Base-by-base conservation (phyloP, 2,329 filamentous ascomycete genomes). In the Pestalotiopsis sp. region DNA sequence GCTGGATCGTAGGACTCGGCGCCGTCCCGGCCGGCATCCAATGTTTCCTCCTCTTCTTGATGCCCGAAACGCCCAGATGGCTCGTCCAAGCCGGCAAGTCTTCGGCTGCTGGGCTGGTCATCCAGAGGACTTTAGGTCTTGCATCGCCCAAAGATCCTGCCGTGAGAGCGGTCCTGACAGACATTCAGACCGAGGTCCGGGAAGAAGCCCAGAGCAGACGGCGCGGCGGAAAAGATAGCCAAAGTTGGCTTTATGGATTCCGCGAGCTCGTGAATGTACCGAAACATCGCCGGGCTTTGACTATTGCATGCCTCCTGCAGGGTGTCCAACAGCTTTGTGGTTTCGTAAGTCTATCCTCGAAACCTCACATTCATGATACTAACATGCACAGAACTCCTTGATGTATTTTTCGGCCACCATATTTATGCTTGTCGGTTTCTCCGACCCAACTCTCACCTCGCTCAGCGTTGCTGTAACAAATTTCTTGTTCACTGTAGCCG, bases 381-480 rank as follows among this genome's bases (percentile, higher is more conserved):
- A 71, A 72, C 57, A 3, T 58, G 11, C 6, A 7, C 71, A 90
- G 87, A 97, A 97, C 81, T 94, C 92, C 11, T 84, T 97, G 38
- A 97, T 97, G 93, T 97, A 97, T 79, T 97, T 94, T 76, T 94
- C 92, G 0, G 92, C 92, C 3, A 94, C 92, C 7, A 93, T 95
- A 38, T 95, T 95, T 76, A 86, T 88, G 2, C 85, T 94, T 39
- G 86, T 97, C 0, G 91, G 91, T 0, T 97, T 97, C 77, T 85
- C 86, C 56, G 91, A 89, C 66, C 93, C 94, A 4, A 96, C 93
- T 0, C 85, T 95, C 63, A 94, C 92, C 1, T 93, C 93, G 1
- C 86, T 97, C 68, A 90, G 89, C 2, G 91, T 97, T 14, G 94
- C 94, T 0, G 84, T 91, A 67, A 96, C 94, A 60, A 97, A 97